phyloP scores from a whole-genome alignment of 2,329 filamentous ascomycete species.

The Herpotrichia juniperi region DNA sequence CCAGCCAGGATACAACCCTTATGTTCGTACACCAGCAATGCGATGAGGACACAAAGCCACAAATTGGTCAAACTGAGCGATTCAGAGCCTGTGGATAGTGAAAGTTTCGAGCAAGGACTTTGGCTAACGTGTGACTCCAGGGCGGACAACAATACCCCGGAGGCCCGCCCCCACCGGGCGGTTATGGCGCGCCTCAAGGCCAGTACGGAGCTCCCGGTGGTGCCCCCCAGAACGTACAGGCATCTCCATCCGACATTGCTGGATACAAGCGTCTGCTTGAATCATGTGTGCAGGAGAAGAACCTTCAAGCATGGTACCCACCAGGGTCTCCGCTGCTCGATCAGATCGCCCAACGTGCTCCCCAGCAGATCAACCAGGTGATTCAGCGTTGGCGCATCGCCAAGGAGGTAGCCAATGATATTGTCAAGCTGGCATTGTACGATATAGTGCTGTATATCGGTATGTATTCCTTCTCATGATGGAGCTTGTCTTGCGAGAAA shows the following conservation, averaged over 20 bases:
- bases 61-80: constrained; percentile 1
- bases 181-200: constrained; percentile 15
- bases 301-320: constrained; percentile 64
- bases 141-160: constrained; percentile 5
- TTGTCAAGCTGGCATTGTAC: constrained; percentile 67
- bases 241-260: constrained; percentile 56
- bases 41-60: background rate
- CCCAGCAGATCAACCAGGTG: constrained; percentile 59
- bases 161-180: constrained; percentile 2
- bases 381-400: constrained; percentile 63
- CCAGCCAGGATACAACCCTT: constrained; percentile 34
- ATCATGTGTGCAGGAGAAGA: constrained; percentile 64
- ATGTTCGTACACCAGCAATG: constrained; percentile 22
- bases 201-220: constrained; percentile 26
- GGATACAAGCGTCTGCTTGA: constrained; percentile 64
- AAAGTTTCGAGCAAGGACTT: background rate
- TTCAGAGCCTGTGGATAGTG: background rate
- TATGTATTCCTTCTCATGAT: constrained; percentile 30
- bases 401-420: constrained; percentile 66
- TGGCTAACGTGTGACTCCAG: background rate
- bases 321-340: constrained; percentile 58
- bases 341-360: constrained; percentile 57
- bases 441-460: constrained; percentile 67
- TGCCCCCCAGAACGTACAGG: constrained; percentile 45
- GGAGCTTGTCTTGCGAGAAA: too few species aligned